Evolutionary conservation across 2,329 filamentous ascomycete genomes (phyloP).

Genomic region (Fusarium sp.): DNA sequence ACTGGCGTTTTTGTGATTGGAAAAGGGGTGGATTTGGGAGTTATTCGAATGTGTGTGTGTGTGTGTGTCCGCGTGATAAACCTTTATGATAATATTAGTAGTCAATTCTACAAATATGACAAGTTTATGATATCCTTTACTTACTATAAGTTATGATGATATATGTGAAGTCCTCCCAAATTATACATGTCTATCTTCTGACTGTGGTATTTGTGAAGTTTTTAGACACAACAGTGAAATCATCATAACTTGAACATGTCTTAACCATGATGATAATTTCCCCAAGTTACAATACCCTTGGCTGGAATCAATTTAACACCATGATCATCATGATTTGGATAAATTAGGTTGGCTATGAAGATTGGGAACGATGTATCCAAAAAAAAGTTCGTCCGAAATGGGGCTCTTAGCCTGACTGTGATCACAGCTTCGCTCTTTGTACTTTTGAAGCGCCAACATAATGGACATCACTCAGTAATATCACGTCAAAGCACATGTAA

Average conservation of each 20-base stretch:
- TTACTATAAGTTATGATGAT: background rate
- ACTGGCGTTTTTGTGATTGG: constrained; percentile 40
- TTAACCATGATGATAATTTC: background rate
- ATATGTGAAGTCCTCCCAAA: background rate
- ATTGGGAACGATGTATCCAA: background rate
- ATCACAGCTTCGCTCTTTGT: background rate
- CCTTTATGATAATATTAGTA: constrained; percentile 14
- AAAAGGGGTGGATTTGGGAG: constrained; percentile 21
- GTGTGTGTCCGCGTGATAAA: constrained; percentile 8
- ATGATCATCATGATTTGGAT: background rate
- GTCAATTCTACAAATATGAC: background rate
- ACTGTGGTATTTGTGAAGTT: background rate
- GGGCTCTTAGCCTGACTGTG: too few relatives aligned
- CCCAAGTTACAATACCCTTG: too few relatives aligned
- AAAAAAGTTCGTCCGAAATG: background rate
- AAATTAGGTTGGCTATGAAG: background rate
- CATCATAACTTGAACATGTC: background rate
- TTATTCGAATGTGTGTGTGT: constrained; percentile 11
- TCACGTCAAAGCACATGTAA: background rate
- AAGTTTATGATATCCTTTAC: background rate
- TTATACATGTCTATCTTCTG: background rate
- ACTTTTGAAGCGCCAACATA: background rate
- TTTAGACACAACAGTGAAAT: background rate
- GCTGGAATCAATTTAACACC: background rate
- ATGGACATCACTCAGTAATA: background rate